A percentile compares a stretch with the other conserved stretches of the same genome.
Conservation (phyloP, 2,329 filamentous ascomycete species). For the Graphiopsis chlorocephala region DNA sequence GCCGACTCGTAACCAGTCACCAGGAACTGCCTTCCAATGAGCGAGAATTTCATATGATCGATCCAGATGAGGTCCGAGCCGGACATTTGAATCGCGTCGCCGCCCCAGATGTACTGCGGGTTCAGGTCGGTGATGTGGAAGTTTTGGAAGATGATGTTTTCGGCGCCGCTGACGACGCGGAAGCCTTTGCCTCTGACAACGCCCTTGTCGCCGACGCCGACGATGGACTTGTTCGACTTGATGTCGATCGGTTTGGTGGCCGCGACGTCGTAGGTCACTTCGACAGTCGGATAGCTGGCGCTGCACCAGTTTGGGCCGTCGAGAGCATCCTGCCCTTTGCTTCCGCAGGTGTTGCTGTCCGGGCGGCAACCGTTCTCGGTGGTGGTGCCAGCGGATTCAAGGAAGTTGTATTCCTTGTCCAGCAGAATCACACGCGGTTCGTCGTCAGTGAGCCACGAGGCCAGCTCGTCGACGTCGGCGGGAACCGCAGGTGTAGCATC, state of each 20-base stretch:
- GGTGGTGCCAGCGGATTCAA: constrained; percentile 35
- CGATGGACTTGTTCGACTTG: constrained; percentile 42
- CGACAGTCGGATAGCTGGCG: constrained; percentile 31
- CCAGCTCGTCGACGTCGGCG: constrained; percentile 51
- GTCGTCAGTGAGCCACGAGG: constrained; percentile 56
- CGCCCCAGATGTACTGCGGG: constrained; percentile 40
- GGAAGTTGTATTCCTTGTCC: constrained; percentile 55
- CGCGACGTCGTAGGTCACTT: constrained; percentile 54
- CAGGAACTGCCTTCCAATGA: constrained; percentile 60
- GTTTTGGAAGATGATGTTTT: constrained; percentile 56
- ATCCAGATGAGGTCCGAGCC: constrained; percentile 38
- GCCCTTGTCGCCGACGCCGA: constrained; percentile 40
- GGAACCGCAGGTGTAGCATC: constrained; percentile 48
- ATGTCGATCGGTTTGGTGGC: constrained; percentile 44
- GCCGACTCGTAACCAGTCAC: constrained; percentile 55
- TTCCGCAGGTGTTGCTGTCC: constrained; percentile 53
- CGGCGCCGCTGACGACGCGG: constrained; percentile 37
- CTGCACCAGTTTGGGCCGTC: constrained; percentile 58
- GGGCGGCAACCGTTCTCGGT: constrained; percentile 54
- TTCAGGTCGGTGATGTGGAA: constrained; percentile 40
- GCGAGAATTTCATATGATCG: constrained; percentile 41
- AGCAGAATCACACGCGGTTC: constrained; percentile 58
- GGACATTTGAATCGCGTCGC: constrained; percentile 38
- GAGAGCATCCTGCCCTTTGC: constrained; percentile 57
- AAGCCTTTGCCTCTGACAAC: constrained; percentile 45